Conservation (phyloP, 257 asterid genomes). For the Solanum sejunctum region DNA sequence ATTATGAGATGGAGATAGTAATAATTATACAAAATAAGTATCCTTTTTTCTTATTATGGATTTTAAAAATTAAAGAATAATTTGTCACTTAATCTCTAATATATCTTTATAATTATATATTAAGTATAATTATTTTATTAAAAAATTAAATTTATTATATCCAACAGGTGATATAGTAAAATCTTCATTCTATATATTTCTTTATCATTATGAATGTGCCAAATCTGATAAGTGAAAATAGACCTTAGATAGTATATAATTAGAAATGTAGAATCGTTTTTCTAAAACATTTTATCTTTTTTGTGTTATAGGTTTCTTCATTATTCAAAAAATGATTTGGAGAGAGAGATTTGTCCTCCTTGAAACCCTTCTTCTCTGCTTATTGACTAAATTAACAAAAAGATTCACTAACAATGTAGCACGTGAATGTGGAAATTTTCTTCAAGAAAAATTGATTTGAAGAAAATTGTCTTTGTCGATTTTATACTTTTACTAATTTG, state of each 20-base stretch:
- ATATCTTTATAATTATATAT: no score
- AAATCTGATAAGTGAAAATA: neutral
- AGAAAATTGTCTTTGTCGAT: neutral
- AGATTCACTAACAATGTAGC: neutral
- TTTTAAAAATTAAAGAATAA: no score
- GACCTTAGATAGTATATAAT: neutral
- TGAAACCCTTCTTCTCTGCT: slow-evolving; percentile 3
- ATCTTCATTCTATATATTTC: no score
- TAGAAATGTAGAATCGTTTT: neutral
- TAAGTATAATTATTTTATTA: no score
- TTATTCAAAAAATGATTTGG: neutral
- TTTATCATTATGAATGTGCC: neutral
- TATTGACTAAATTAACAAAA: neutral
- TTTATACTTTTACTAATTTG: neutral
- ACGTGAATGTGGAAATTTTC: neutral
- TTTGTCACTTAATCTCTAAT: no score
- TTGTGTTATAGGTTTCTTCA: neutral
- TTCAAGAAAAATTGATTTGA: neutral
- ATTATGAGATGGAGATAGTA: no score
- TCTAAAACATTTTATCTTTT: neutral
- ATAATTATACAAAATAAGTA: no score
- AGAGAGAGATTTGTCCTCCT: neutral
- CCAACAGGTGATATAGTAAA: no score
- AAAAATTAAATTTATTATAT: no score
- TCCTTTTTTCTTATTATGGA: no score